Conservation (phyloP, 2,329 filamentous ascomycete species). For the Zymoseptoria passerinii region DNA sequence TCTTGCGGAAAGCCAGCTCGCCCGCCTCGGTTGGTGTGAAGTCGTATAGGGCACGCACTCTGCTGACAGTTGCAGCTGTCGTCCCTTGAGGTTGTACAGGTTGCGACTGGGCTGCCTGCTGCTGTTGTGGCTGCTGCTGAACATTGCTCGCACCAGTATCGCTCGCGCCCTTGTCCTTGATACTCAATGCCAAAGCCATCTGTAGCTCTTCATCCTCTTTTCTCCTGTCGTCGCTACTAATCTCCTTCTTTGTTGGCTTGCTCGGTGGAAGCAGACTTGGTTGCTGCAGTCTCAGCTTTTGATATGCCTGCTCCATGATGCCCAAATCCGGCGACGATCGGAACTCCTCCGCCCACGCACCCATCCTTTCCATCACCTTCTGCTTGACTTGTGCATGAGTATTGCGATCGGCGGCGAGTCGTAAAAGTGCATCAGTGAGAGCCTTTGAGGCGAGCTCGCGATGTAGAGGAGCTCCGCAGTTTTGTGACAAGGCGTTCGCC, state of each 20-base stretch:
- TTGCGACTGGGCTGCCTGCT: conserved; percentile 30
- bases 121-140: conserved; percentile 29
- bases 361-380: conserved; percentile 95
- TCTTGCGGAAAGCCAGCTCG: conserved; percentile 92
- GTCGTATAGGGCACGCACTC: conserved; percentile 87
- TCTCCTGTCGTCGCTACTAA: conserved; percentile 80
- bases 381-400: conserved; percentile 94
- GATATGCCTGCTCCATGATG: conserved; percentile 94
- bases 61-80: conserved; percentile 90
- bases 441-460: conserved; percentile 82
- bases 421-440: conserved; percentile 87
- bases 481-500: conserved; percentile 83
- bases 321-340: conserved; percentile 79
- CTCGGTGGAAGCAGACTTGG: conserved; percentile 79
- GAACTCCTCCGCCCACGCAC: conserved; percentile 95
- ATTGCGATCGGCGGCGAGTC: conserved; percentile 85
- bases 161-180: conserved; percentile 66
- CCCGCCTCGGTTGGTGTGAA: conserved; percentile 90
- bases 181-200: conserved; percentile 84
- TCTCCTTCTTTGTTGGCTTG: conserved; percentile 84
- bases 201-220: conserved; percentile 97
- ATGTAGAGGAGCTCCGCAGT: conserved; percentile 80
- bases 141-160: conserved; percentile 22
- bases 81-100: conserved; percentile 56
- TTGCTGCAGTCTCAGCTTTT: conserved; percentile 66